Conservation (phyloP, 2,329 filamentous ascomycete genomes). For the Aspergillus sp. region DNA sequence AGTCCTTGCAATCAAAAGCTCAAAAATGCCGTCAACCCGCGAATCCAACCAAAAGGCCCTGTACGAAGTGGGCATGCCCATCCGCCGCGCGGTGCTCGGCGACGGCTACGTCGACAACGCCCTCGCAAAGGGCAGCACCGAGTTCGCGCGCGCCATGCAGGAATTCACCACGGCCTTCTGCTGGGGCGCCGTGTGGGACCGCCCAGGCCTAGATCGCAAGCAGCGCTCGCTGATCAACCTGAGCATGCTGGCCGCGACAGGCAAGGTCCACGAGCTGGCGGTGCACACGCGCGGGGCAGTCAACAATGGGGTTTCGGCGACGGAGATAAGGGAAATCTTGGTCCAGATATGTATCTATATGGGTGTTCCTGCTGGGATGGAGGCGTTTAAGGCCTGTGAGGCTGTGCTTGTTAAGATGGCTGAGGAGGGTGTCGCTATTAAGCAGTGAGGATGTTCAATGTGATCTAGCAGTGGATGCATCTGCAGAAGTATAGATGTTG, state of each 20-base stretch:
- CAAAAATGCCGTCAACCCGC: neutral
- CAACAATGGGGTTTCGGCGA: slow-evolving; percentile 58
- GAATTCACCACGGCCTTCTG: slow-evolving; percentile 17
- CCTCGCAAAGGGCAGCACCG: slow-evolving; percentile 20
- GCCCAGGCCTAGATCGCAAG: slow-evolving; percentile 6
- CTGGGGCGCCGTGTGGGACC: slow-evolving; percentile 12
- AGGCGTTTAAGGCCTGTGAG: slow-evolving; percentile 37
- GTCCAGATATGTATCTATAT: slow-evolving; percentile 39
- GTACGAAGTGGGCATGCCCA: neutral
- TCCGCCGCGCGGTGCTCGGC: slow-evolving; percentile 14
- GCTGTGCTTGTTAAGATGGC: neutral
- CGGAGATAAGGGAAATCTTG: slow-evolving; percentile 54
- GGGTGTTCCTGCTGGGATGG: slow-evolving; percentile 46
- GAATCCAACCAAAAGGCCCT: neutral
- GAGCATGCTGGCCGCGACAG: slow-evolving; percentile 60
- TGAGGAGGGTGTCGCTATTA: no score
- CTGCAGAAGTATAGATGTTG: no score
- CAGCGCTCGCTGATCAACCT: slow-evolving; percentile 39
- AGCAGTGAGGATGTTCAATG: no score
- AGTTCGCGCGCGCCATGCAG: slow-evolving; percentile 23
- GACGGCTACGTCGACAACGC: slow-evolving; percentile 17
- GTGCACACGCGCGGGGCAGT: slow-evolving; percentile 59
- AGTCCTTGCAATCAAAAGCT: no score
- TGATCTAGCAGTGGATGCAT: no score
- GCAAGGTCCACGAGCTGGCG: slow-evolving; percentile 56